Evolutionary conservation across 495 filamentous ascomycete species (phyloP).

Genomic region (Penicillium maclennaniae): DNA sequence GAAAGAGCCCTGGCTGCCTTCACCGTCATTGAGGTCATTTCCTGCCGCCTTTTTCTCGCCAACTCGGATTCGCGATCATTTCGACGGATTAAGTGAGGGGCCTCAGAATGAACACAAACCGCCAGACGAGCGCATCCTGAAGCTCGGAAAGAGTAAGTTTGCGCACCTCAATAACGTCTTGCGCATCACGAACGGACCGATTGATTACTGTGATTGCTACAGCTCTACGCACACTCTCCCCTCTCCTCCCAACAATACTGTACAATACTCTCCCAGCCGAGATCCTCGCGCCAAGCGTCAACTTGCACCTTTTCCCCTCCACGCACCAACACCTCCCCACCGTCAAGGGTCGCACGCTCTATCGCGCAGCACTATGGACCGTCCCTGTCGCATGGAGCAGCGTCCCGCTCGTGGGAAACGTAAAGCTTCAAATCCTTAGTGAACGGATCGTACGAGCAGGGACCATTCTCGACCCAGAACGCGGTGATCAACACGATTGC

Average conservation of each 20-base stretch:
- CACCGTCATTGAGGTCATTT: slow-evolving; percentile 14
- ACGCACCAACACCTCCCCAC: slow-evolving; percentile 93
- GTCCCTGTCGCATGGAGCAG: slow-evolving; percentile 93
- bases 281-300: slow-evolving; percentile 84
- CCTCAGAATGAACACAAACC: slow-evolving; percentile 38
- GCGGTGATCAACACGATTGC: slow-evolving; percentile 31
- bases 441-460: slow-evolving; percentile 73
- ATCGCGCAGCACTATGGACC: slow-evolving; percentile 91
- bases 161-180: background rate
- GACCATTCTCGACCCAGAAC: slow-evolving; percentile 32
- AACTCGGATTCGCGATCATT: slow-evolving; percentile 7
- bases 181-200: too few relatives aligned
- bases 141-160: slow-evolving; percentile 79
- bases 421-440: slow-evolving; percentile 77
- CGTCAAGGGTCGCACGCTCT: slow-evolving; percentile 83
- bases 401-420: slow-evolving; percentile 83
- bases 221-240: slow-evolving; percentile 85
- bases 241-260: slow-evolving; percentile 79
- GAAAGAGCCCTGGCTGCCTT: slow-evolving; percentile 27
- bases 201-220: background rate
- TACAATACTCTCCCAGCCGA: slow-evolving; percentile 76
- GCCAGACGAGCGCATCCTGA: slow-evolving; percentile 76
- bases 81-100: slow-evolving; percentile 15
- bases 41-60: slow-evolving; percentile 26
- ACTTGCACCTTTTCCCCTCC: slow-evolving; percentile 92